Evolutionary conservation across 2,329 filamentous ascomycete genomes (phyloP), one percentile per base, ranked within the genome.

Genomic region (Trichoderma citrinoviride): DNA sequence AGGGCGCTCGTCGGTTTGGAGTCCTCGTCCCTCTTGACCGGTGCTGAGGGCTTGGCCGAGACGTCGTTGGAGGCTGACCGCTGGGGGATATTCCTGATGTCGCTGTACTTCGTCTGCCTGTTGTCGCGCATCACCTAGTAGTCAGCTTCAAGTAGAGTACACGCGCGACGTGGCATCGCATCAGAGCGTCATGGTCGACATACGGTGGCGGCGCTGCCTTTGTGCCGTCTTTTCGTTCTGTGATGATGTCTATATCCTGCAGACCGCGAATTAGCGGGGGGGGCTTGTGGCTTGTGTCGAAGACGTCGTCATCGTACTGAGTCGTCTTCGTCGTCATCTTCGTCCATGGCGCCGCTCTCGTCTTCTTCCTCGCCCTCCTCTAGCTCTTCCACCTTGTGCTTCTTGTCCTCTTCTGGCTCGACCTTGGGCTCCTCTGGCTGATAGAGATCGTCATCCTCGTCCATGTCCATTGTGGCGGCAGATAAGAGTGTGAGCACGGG

Each of bases 381-480:
- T 60, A 87, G 76, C 70, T 87, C 85, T 47, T 85, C 85, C 57
- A 81, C 75, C 37, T 79, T 79, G 2, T 73, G 65, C 66, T 70
- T 73, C 69, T 73, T 72, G 19, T 73, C 72, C 8, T 74, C 70
- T 15, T 70, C 67, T 10, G 68, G 69, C 63, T 81, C 73, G 21
- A 73, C 71, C 56, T 78, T 78, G 44, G 81, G 78, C 74, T 87
- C 85, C 66, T 88, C 86, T 1, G 84, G 82, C 65, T 83, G 83
- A 72, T 89, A 89, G 71, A 89, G 87, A 75, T 89, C 87, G 68
- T 89, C 87, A 57, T 88, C 86, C 68, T 89, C 86, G 75, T 89
- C 87, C 65, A 89, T 83, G 73, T 89, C 86, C 85, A 89, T 89
- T 25, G 25, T 61, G 17, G 25, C 3, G 19, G 7, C 14, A 3